Conservation (phyloP, 306 rosid genomes). For the Prunus mume region DNA sequence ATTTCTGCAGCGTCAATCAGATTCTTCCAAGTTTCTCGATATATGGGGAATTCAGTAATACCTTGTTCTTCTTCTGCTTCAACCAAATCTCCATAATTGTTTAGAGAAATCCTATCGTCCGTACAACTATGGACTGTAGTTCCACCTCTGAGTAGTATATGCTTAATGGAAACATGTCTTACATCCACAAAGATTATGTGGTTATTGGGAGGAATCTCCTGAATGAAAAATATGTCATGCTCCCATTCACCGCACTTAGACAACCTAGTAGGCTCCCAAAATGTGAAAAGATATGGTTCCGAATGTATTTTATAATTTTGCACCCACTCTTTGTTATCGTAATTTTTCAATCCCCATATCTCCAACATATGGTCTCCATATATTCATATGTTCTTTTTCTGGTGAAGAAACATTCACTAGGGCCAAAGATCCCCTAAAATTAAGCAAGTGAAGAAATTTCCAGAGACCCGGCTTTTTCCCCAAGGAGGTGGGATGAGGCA, state of each 20-base stretch:
- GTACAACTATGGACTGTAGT: neutral
- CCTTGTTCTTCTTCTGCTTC: neutral
- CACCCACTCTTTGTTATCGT: neutral
- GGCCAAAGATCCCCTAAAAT: neutral
- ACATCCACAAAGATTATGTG: neutral
- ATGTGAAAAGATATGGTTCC: no score
- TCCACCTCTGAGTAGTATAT: neutral
- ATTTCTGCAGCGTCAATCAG: no score
- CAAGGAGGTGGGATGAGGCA: neutral
- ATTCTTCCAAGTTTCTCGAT: no score
- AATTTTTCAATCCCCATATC: neutral
- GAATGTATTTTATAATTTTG: neutral
- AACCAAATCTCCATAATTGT: neutral
- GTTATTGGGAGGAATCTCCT: neutral
- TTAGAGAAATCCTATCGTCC: neutral
- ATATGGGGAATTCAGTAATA: no score
- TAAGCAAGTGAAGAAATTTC: neutral
- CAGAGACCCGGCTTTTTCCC: neutral
- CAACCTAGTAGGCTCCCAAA: no score
- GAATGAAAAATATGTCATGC: neutral
- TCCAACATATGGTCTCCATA: neutral
- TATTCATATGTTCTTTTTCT: no score
- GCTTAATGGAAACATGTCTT: neutral
- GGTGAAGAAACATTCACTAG: neutral
- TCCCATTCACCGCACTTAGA: neutral